Conservation (phyloP, 2,329 filamentous ascomycete species). For the Exophiala lecanii-corni region DNA sequence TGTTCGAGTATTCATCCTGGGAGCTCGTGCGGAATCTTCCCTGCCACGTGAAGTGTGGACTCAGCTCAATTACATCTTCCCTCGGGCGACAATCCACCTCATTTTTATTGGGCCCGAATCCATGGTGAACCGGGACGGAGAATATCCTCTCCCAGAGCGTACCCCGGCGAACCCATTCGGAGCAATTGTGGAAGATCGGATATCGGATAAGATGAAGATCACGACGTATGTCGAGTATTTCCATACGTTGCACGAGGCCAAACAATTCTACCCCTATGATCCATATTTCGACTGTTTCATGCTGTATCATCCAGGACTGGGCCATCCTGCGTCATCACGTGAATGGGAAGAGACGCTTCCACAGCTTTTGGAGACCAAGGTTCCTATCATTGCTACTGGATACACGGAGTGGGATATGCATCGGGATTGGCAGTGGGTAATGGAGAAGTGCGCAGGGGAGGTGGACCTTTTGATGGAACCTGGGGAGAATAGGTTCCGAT, state of each 20-base stretch:
- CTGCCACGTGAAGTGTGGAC: slow-evolving; percentile 91
- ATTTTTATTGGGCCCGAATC: slow-evolving; percentile 94
- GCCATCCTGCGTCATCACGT: slow-evolving; percentile 85
- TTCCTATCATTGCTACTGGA: slow-evolving; percentile 88
- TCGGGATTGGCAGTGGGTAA: slow-evolving; percentile 84
- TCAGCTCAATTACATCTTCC: slow-evolving; percentile 91
- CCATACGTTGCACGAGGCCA: slow-evolving; percentile 88
- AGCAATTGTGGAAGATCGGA: slow-evolving; percentile 84
- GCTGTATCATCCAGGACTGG: slow-evolving; percentile 92
- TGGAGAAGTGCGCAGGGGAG: slow-evolving; percentile 78
- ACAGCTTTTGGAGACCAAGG: slow-evolving; percentile 86
- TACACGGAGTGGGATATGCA: slow-evolving; percentile 96
- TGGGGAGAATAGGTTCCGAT: slow-evolving; percentile 90
- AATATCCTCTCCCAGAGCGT: slow-evolving; percentile 84
- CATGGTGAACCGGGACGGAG: slow-evolving; percentile 88
- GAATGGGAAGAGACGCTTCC: slow-evolving; percentile 93
- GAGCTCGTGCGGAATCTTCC: slow-evolving; percentile 94
- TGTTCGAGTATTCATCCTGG: slow-evolving; percentile 86
- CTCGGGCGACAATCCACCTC: slow-evolving; percentile 81
- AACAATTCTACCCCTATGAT: slow-evolving; percentile 89
- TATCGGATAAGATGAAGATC: slow-evolving; percentile 89
- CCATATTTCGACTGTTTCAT: slow-evolving; percentile 98
- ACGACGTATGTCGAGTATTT: slow-evolving; percentile 98
- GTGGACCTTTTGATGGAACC: slow-evolving; percentile 89
- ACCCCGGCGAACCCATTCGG: slow-evolving; percentile 87